Evolutionary conservation across 345 rosid genomes (phyloP).

Genomic region (Populus euphratica): DNA sequence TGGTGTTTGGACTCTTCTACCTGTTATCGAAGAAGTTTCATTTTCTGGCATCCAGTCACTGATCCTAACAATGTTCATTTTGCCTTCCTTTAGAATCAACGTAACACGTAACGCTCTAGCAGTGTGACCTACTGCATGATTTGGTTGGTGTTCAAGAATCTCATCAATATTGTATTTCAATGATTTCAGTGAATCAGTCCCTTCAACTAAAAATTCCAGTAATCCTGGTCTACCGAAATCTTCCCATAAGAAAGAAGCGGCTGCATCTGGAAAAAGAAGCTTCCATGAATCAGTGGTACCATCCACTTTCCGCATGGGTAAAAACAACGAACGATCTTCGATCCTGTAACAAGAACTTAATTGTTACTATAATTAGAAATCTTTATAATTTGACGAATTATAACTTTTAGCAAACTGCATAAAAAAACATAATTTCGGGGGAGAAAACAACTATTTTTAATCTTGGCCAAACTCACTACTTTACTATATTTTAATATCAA

Average conservation of each 20-base stretch:
- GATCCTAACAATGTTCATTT: conserved; percentile 65
- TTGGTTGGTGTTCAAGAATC: conserved; percentile 67
- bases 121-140: conserved; percentile 46
- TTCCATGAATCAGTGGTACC: conserved; percentile 78
- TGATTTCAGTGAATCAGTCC: conserved; percentile 58
- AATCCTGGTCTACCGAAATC: conserved; percentile 74
- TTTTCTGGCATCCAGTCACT: conserved; percentile 95
- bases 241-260: conserved; percentile 96
- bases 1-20: conserved; percentile 34
- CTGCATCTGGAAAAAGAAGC: conserved; percentile 79
- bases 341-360: conserved; percentile 52
- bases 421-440: neutral
- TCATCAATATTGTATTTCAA: conserved; percentile 76
- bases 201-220: conserved; percentile 72
- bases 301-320: conserved; percentile 82
- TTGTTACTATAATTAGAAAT: conserved; percentile 6
- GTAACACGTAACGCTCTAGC: conserved; percentile 76
- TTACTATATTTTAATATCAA: neutral
- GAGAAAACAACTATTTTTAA: neutral
- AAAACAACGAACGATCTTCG: conserved; percentile 84
- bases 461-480: neutral
- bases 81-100: conserved; percentile 66
- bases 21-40: conserved; percentile 46
- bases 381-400: neutral
- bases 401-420: neutral